Percentiles rank a stretch among this genome's conserved stretches.
phyloP scores from a whole-genome alignment of 225 moss, liverwort and hornwort species.

The Bryoerythrophyllum caledonicum region DNA sequence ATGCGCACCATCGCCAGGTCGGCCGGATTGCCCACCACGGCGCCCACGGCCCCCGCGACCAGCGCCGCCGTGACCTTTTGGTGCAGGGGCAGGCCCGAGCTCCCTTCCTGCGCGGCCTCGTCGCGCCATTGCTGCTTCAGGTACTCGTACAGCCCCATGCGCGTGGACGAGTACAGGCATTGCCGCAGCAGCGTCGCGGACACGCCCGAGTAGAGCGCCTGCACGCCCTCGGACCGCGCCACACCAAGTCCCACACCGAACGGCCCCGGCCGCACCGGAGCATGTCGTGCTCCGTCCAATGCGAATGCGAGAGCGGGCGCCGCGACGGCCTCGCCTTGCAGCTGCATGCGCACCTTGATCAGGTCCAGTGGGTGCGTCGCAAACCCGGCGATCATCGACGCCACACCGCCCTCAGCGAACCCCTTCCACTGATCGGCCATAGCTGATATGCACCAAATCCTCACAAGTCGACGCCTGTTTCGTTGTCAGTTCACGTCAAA shows the following conservation, averaged over 20 bases:
- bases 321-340: constrained; percentile 28
- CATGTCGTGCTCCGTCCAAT: background rate
- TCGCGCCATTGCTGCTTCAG: constrained; percentile 30
- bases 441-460: background rate
- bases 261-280: background rate
- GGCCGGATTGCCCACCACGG: constrained; percentile 59
- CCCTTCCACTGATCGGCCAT: constrained; percentile 33
- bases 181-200: constrained; percentile 32
- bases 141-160: constrained; percentile 27
- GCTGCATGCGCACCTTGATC: constrained; percentile 36
- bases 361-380: constrained; percentile 15
- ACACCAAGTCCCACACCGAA: constrained; percentile 21
- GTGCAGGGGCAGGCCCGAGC: constrained; percentile 14
- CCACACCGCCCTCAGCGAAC: constrained; percentile 30
- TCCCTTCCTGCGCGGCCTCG: background rate
- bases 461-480: background rate
- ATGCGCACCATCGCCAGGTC: constrained; percentile 71
- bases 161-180: constrained; percentile 31
- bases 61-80: constrained; percentile 44
- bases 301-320: constrained; percentile 16
- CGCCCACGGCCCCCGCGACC: constrained; percentile 48
- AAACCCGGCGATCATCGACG: constrained; percentile 35
- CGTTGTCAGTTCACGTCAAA: background rate
- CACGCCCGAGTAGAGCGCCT: constrained; percentile 28
- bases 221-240: constrained; percentile 27